Conservation (phyloP, 345 rosid species). For the Viola odorata region DNA sequence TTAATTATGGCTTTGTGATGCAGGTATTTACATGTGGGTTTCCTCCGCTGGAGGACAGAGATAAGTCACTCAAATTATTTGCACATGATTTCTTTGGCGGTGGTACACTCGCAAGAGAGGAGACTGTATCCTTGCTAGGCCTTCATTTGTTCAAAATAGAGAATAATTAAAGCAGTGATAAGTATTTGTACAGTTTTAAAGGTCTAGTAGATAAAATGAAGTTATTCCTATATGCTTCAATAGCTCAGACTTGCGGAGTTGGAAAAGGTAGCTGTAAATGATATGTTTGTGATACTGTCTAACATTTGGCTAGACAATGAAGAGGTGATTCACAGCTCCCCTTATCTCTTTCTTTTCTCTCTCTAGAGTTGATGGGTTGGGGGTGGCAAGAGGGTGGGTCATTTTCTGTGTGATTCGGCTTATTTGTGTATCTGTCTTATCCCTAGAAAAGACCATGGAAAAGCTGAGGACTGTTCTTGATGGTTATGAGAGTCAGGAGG, state of each 20-base stretch:
- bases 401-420: neutral
- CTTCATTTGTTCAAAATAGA: conserved; percentile 8
- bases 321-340: conserved; percentile 50
- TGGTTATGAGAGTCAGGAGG: conserved; percentile 74
- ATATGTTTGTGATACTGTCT: conserved; percentile 83
- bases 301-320: conserved; percentile 88
- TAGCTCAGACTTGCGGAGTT: conserved; percentile 61
- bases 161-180: too few species aligned
- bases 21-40: conserved; percentile 90
- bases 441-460: neutral
- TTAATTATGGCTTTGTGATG: conserved; percentile 8
- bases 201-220: too few species aligned
- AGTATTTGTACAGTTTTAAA: conserved; percentile 1
- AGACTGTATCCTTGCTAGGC: conserved; percentile 50
- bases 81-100: conserved; percentile 81
- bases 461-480: conserved; percentile 47
- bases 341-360: too few species aligned
- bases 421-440: neutral
- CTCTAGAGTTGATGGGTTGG: too few species aligned
- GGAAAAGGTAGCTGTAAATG: conserved; percentile 64
- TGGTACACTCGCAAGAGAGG: conserved; percentile 69
- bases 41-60: conserved; percentile 87
- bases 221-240: conserved; percentile 31
- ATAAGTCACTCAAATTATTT: conserved; percentile 58
- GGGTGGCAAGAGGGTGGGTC: too few species aligned